Base-by-base conservation (phyloP, 805 yeast species). In the Hanseniaspora valbyensis region DNA sequence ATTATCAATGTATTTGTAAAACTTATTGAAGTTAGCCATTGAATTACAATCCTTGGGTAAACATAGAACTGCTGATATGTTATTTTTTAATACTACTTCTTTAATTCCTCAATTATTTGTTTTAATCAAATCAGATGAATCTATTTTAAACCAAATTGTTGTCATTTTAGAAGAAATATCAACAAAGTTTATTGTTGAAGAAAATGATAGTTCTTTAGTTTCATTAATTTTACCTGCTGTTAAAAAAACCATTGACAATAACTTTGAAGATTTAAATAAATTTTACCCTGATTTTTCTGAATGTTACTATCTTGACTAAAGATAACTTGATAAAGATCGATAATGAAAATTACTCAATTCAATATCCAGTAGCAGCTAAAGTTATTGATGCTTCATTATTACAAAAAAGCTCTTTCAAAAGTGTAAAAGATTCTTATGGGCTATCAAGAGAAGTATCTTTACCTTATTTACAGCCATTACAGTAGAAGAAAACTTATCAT, bases 91-190 rank as follows among this genome's bases (percentile, higher is more conserved):
- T 56, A 75, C 78, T 1, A 64, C 82, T 49, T 61, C 80, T 16
- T 72, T 84, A 12, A 58, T 83, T 32, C 95, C 95, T 10, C 84
- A 77, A 60, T 65, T 77, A 54, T 70, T 73, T 54, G 68, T 75
- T 39, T 75, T 71, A 57, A 71, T 69, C 38, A 61, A 57, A 14
- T 56, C 64, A 0, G 54, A 60, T 50, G 60, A 58, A 16, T 50
- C 19, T 5, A 16, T 40, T 10, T 40, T 40, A 9, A 10, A 19
- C 2, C 28, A 34, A 5, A 21, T 40, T 48, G 34, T 33, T 13
- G 24, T 36, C 12, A 19, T 38, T 13, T 28, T 42, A 28, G 32
- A 43, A 43, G 34, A 36, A 16, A 19, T 33, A 54, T 58, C 43
- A 26, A 50, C 65, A 44, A 54, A 59, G 61, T 58, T 6, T 14